Conservation (phyloP, 768 basidiomycete genomes). For the Suillus variegatus region DNA sequence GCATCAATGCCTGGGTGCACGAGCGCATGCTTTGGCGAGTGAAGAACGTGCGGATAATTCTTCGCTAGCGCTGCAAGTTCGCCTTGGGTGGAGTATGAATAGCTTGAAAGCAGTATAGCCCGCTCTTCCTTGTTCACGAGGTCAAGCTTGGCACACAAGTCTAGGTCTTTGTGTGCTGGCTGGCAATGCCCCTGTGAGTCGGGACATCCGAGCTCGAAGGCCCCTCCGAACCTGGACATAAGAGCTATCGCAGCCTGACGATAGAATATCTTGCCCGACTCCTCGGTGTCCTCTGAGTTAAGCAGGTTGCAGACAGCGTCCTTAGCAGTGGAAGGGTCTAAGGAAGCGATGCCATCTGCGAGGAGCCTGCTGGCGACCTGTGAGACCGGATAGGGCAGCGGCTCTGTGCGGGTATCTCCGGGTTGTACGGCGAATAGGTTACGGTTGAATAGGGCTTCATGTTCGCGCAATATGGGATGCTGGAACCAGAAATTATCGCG, state of each 20-base stretch:
- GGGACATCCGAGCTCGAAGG: neutral
- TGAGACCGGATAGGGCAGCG: neutral
- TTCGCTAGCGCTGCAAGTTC: neutral
- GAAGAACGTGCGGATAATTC: neutral
- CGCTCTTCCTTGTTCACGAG: neutral
- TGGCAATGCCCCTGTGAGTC: neutral
- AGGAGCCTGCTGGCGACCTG: constrained; percentile 1
- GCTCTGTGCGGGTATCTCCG: neutral
- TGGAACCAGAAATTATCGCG: neutral
- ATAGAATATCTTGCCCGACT: neutral
- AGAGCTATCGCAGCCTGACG: neutral
- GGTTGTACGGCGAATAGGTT: constrained; percentile 1
- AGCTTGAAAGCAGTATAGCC: neutral
- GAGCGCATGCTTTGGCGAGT: neutral
- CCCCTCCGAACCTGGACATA: neutral
- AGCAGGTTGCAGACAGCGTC: neutral
- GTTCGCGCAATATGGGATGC: neutral
- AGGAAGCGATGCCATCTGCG: neutral
- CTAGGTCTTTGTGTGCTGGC: neutral
- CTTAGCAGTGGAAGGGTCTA: neutral
- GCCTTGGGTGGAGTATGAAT: neutral
- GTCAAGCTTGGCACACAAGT: neutral
- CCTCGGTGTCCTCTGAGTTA: neutral
- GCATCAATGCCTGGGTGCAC: neutral
- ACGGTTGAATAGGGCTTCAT: neutral